phyloP scores from a whole-genome alignment of 2,329 filamentous ascomycete species.

The Karstenula rhodostoma region DNA sequence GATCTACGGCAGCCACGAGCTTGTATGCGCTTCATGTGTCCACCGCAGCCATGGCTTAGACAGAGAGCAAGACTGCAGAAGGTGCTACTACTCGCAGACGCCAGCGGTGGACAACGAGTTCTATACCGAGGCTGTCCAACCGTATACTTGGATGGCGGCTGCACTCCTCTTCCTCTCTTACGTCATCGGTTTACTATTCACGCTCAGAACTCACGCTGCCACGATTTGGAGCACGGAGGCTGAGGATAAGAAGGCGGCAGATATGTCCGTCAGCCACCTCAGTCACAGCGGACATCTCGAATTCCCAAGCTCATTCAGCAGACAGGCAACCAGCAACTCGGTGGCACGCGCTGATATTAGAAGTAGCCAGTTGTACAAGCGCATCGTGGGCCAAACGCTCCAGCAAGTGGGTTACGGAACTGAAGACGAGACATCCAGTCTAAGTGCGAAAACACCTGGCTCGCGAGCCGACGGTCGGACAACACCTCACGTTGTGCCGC shows the following conservation, averaged over 20 bases:
- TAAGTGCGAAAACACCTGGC: constrained; percentile 39
- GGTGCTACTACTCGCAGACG: constrained; percentile 91
- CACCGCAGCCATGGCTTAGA: constrained; percentile 60
- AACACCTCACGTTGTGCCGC: constrained; percentile 48
- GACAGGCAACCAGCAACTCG: constrained; percentile 41
- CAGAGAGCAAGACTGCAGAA: constrained; percentile 75
- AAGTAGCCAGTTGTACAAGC: constrained; percentile 89
- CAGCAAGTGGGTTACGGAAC: constrained; percentile 77
- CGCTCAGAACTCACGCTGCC: constrained; percentile 91
- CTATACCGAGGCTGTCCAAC: constrained; percentile 87
- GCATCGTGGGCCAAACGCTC: constrained; percentile 88
- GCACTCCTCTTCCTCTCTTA: constrained; percentile 90
- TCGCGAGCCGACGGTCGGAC: constrained; percentile 39
- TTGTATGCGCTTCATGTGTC: constrained; percentile 77
- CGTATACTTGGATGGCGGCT: constrained; percentile 91
- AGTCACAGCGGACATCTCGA: constrained; percentile 42
- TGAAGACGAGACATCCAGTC: constrained; percentile 59
- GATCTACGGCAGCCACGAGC: constrained; percentile 96
- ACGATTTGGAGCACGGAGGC: constrained; percentile 92
- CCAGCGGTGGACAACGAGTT: constrained; percentile 87
- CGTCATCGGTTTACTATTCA: constrained; percentile 93
- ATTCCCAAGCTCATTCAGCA: constrained; percentile 38
- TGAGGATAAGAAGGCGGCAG: constrained; percentile 58
- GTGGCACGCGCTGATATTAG: constrained; percentile 69
- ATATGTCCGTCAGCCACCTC: constrained; percentile 48